Base-by-base conservation (phyloP, 495 filamentous ascomycete species). In the Rusavskia elegans region DNA sequence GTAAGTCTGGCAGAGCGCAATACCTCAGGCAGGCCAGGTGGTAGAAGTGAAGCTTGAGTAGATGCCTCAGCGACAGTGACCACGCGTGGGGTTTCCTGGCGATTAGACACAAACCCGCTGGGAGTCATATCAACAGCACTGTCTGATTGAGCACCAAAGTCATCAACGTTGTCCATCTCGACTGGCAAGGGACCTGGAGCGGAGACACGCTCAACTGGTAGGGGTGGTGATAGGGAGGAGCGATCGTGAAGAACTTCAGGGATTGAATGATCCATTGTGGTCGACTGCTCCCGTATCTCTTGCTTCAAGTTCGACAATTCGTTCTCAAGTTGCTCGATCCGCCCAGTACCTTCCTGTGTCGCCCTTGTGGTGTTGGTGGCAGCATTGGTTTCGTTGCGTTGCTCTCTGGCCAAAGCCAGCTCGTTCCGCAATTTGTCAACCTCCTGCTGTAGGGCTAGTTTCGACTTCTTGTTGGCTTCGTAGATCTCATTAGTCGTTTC, bases 401-500 rank as follows among this genome's bases (percentile, higher is more conserved):
- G n/a, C 58, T 62, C 53, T 66, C 67, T 70, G 68, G 66, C 53
- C 50, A 58, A 53, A 63, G 71, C 54, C 67, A 74, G 30, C 51
- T 82, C 73, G 25, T 75, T 65, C 13, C 75, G 74, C 19, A 82
- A 55, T 16, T 64, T 62, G 1, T 69, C 66, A 38, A 84, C 55
- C 40, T 80, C 72, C 42, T 72, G 65, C 45, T 76, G 71, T 19
- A 83, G 69, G 5, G 63, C 66, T 0, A 65, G 63, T 5, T 65
- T 61, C 14, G 44, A n/a, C 5, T 68, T 64, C 39, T 69, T 71
- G 60, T 78, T 77, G 52, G 83, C 78, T 2, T 67, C 69, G 48
- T 77, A 67, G 48, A 87, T 79, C 19, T 63, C 66, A 63, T 84
- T 88, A 54, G 85, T 75, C 62, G 89, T 84, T 59, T 87, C 79